Evolutionary conservation across 345 rosid genomes (phyloP), one percentile per base, ranked within the genome.

Genomic region (Gossypium australe): DNA sequence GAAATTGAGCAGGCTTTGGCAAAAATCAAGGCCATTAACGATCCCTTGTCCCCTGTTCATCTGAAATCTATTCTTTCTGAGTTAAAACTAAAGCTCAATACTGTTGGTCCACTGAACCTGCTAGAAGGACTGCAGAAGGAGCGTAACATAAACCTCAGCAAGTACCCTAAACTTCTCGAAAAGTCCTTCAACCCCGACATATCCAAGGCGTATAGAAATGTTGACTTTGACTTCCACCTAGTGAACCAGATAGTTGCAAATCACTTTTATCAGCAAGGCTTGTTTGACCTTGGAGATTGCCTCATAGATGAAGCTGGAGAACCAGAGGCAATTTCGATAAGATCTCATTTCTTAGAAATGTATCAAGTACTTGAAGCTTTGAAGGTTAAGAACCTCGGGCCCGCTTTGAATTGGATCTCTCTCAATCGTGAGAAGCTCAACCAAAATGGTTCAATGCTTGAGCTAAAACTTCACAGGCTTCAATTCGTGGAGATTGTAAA

Each of bases 261-360:
- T 73, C 94, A 92, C 79, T 86, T 90, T 48, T 91, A 94, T 79
- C 80, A 80, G 79, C 87, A 86, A 63, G 96, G 98, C 25, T 83
- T 87, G 82, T 91, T 94, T 80, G 94, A 93, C 75, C 72, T 89
- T 22, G 96, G 98, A 56, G 97, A 94, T 80, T 87, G 85, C 82
- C 78, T 92, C 13, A 78, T 82, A 69, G 80, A 77, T 64, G 98
- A 93, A 75, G 86, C 90, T 78, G 86, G 80, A 63, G 89, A 81
- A 79, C 78, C 87, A 17, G 88, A 81, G 78, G 85, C 79, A 11
- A 64, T 67, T 62, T 74, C 64, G 72, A 61, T 77, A 29, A 86
- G 82, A 78, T 86, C 87, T 72, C 90, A 86, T 48, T 91, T 80
- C 69, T 61, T 87, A 67, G 90, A 91, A 78, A 67, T 91, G 80